These are phyloP conservation scores for Salvia miltiorrhiza DNA, from an alignment of 257 asterid species.

Conservation along the genomic window DNA sequence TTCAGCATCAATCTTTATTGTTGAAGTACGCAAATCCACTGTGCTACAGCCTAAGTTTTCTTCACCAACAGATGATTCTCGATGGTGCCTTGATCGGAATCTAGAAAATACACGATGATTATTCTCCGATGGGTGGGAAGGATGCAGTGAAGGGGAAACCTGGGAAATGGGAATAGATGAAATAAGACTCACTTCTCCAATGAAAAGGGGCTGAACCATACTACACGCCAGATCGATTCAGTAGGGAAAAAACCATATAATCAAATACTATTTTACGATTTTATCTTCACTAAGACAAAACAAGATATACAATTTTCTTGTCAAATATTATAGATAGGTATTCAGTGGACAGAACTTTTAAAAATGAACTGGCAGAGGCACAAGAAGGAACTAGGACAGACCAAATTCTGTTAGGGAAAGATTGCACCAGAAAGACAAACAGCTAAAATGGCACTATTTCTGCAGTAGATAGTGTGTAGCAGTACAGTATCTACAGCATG, in stretches of 20 bases:
- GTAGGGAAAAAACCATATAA: neutral
- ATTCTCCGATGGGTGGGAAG: constrained; percentile 50
- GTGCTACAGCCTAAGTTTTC: constrained; percentile 70
- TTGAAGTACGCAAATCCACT: constrained; percentile 87
- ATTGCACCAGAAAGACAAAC: neutral
- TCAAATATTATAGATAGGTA: constrained; percentile 1
- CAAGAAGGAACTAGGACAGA: neutral
- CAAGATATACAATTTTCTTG: constrained; percentile 7
- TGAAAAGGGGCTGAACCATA: neutral
- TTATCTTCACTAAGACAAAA: neutral
- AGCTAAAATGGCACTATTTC: constrained; percentile 7
- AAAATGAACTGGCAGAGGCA: constrained; percentile 3
- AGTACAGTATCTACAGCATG: neutral
- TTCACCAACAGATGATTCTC: constrained; percentile 53
- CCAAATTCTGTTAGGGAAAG: neutral
- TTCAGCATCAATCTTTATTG: constrained; percentile 89
- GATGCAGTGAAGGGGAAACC: constrained; percentile 62
- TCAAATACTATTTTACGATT: neutral
- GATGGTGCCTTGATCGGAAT: constrained; percentile 72
- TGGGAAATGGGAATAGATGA: constrained; percentile 39
- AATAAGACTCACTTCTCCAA: constrained; percentile 18
- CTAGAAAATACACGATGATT: constrained; percentile 78
- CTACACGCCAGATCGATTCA: neutral
- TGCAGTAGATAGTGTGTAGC: neutral
- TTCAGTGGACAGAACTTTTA: constrained; percentile 4